Conservation (phyloP, 495 filamentous ascomycete species). For the Aspergillus panamensis region DNA sequence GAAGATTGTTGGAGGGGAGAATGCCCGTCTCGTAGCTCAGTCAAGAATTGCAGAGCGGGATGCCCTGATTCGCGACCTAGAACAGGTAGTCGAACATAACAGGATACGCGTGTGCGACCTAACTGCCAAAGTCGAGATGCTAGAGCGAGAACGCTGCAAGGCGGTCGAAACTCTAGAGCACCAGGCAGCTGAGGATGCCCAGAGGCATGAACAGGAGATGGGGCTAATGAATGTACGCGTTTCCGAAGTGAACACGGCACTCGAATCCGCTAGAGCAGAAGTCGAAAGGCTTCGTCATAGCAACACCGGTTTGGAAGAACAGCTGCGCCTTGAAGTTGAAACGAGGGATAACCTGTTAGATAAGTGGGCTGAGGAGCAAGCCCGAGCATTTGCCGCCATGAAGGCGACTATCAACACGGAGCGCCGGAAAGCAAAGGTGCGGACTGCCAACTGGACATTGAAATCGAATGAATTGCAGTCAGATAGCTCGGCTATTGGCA, state of each 20-base stretch:
- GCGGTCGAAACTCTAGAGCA: constrained; percentile 29
- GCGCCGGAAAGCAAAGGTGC: constrained; percentile 39
- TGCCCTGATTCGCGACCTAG: constrained; percentile 39
- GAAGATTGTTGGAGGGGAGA: constrained; percentile 36
- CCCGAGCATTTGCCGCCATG: constrained; percentile 37
- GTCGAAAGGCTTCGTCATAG: constrained; percentile 29
- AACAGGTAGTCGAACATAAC: constrained; percentile 35
- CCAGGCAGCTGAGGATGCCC: constrained; percentile 27
- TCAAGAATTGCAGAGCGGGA: constrained; percentile 31
- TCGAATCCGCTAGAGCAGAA: constrained; percentile 33
- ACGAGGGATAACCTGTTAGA: constrained; percentile 38
- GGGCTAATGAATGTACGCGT: constrained; percentile 40
- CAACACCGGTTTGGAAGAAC: constrained; percentile 37
- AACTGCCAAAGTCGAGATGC: constrained; percentile 27
- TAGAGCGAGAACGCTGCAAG: constrained; percentile 33
- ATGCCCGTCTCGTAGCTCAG: constrained; percentile 37
- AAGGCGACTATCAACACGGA: constrained; percentile 38
- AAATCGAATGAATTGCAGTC: constrained; percentile 50
- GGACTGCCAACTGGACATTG: constrained; percentile 41
- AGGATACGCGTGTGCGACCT: constrained; percentile 37
- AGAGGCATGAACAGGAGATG: constrained; percentile 43
- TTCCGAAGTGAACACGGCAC: constrained; percentile 37
- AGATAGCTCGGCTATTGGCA: constrained; percentile 43
- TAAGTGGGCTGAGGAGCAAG: constrained; percentile 40
- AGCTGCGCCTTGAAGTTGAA: constrained; percentile 34